Percentiles rank a stretch among this genome's conserved stretches.
phyloP scores from a whole-genome alignment of 345 rosid species.

The Eucalyptus marginata region DNA sequence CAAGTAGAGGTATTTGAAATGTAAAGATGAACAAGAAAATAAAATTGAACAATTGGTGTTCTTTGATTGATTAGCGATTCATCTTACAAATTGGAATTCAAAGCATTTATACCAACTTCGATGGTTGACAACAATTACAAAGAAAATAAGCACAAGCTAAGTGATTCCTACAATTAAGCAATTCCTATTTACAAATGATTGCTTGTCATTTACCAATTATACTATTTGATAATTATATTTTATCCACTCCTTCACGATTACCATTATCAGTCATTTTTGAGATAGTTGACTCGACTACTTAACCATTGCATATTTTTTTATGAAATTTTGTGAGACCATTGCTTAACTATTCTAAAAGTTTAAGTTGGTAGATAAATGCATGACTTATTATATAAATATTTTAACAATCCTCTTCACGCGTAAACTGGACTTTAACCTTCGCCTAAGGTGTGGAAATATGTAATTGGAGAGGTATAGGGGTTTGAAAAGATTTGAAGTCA shows the following conservation, averaged over 20 bases:
- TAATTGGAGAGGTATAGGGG: too few species aligned
- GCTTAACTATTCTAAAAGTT: too few species aligned
- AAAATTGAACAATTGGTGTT: background rate
- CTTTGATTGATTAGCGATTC: background rate
- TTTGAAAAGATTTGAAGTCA: accelerated
- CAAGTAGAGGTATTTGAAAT: background rate
- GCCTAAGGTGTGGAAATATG: background rate
- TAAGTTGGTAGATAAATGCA: too few species aligned
- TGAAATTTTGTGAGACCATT: background rate
- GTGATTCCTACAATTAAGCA: background rate
- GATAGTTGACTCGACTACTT: background rate
- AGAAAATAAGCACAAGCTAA: background rate
- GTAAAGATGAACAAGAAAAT: background rate
- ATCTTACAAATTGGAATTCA: background rate
- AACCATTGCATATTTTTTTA: too few species aligned
- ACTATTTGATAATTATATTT: background rate
- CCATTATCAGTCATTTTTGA: background rate
- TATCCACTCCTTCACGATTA: background rate
- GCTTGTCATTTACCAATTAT: background rate
- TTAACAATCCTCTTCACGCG: accelerated
- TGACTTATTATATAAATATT: too few species aligned
- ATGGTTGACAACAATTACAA: background rate
- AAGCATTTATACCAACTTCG: background rate
- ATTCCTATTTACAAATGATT: too few species aligned
- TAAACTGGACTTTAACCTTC: background rate